Evolutionary conservation across 495 filamentous ascomycete genomes (phyloP), one percentile per base, ranked within the genome.

Genomic region (Lasiosphaeris hirsuta): DNA sequence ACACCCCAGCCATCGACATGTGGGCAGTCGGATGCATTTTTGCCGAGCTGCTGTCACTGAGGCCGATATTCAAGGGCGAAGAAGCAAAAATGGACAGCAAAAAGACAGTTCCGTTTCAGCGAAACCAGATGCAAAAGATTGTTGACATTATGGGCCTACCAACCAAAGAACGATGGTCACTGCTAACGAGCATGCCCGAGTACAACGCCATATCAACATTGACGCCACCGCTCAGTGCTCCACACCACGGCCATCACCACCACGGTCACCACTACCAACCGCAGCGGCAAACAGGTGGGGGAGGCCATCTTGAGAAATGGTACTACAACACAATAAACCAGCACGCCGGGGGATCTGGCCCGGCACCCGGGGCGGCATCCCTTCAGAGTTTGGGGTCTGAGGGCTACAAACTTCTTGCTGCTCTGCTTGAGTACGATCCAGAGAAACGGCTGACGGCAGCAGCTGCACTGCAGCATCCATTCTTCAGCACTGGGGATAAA

Each of bases 11-110:
- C 14, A 88, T 98, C 54, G 94, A 98, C 68, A 83, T 96, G 69
- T 98, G 94, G 94, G 95, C 94, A 11, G 87, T 98, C 2, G 94
- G 94, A 1, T 98, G 94, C 73, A 98, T 98, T 62, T 97, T 98
- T 68, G 95, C 93, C 11, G 94, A 98, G 69, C 78, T 98, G 2
- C 77, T 98, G 0, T 90, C 89, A 9, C 77, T 98, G 7, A 85
- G 93, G 2, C 94, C 94, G 2, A 97, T 98, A 47, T 98, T 98
- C 78, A 98, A 98, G 64, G 94, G 94, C 4, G 94, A 98, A 66
- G 94, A 98, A 73, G 94, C 93, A 5, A 98, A 98, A 72, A 96
- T 96, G 90, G 95, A 97, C 70, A 87, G 80, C 70, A 97, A 97
- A 70, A 96, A 96, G 72, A 92, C 89, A 4, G 92, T 97, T 0